Percentiles rank a stretch among this genome's conserved stretches.
Conservation (phyloP, 2,329 filamentous ascomycete species). For the Sporothrix mexicana region DNA sequence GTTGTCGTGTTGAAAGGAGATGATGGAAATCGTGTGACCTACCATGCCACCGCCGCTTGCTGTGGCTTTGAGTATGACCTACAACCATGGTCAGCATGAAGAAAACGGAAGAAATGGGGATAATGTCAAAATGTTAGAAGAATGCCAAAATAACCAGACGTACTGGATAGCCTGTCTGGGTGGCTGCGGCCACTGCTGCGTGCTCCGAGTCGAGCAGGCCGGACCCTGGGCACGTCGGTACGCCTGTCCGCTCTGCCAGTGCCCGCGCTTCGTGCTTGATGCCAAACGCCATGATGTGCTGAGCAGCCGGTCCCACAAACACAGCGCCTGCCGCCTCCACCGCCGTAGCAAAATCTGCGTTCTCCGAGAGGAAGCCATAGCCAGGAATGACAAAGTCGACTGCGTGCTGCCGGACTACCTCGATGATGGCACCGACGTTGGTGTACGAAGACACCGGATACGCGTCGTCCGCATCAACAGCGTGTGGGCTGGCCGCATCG, state of each 20-base stretch:
- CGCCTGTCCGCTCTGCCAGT: constrained; percentile 48
- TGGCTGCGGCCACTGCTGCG: constrained; percentile 60
- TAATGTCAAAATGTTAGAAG: too few relatives aligned
- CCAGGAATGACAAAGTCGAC: constrained; percentile 33
- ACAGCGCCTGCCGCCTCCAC: constrained; percentile 40
- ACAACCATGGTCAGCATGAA: too few relatives aligned
- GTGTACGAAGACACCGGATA: constrained; percentile 36
- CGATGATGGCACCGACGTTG: constrained; percentile 36
- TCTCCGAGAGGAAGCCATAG: constrained; percentile 34
- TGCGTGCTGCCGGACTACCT: constrained; percentile 27
- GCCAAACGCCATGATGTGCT: constrained; percentile 25
- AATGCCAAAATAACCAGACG: too few relatives aligned
- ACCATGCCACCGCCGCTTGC: constrained; percentile 71
- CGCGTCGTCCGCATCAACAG: constrained; percentile 37
- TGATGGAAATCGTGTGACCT: constrained; percentile 57
- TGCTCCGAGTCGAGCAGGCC: constrained; percentile 36
- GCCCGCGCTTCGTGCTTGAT: constrained; percentile 32
- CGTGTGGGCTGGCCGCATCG: constrained; percentile 39
- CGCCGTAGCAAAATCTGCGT: constrained; percentile 28
- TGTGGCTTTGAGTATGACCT: constrained; percentile 65
- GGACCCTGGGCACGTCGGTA: constrained; percentile 50
- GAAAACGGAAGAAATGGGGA: too few relatives aligned
- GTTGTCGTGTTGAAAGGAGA: too few relatives aligned
- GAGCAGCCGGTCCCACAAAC: constrained; percentile 28
- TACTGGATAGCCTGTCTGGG: constrained; percentile 48